These are phyloP conservation scores for Mariannaea sp. DNA, from an alignment of 2,329 filamentous ascomycete species.

Conservation along the genomic window DNA sequence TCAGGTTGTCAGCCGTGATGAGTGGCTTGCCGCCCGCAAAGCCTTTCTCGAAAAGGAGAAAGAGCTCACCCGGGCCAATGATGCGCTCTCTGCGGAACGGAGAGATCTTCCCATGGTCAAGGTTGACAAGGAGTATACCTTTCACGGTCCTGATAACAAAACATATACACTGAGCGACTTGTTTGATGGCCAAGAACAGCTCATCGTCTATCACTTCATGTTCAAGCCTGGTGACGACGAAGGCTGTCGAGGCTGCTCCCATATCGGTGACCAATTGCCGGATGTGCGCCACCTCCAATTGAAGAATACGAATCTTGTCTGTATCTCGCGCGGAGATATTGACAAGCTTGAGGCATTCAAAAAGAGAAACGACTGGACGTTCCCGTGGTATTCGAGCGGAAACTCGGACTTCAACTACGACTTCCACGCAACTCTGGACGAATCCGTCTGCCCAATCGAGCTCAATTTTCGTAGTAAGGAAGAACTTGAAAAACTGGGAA, in stretches of 20 bases:
- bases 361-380: constrained; percentile 46
- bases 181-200: constrained; percentile 42
- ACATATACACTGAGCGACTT: constrained; percentile 37
- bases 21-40: constrained; percentile 44
- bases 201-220: constrained; percentile 55
- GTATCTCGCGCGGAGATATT: constrained; percentile 46
- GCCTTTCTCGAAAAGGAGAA: constrained; percentile 45
- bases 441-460: constrained; percentile 31
- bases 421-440: constrained; percentile 44
- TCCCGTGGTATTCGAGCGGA: constrained; percentile 47
- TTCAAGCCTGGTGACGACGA: constrained; percentile 42
- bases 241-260: constrained; percentile 47
- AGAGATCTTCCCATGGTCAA: constrained; percentile 48
- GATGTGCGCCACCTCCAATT: constrained; percentile 44
- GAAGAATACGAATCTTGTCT: constrained; percentile 46
- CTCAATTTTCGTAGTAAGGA: constrained; percentile 37
- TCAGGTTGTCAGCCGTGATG: constrained; percentile 41
- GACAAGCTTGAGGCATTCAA: constrained; percentile 45
- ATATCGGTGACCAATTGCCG: constrained; percentile 47
- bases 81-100: constrained; percentile 39
- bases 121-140: constrained; percentile 43
- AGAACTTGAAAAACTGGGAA: constrained; percentile 37
- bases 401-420: constrained; percentile 48
- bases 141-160: constrained; percentile 39
- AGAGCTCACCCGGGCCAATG: constrained; percentile 37